Conservation (phyloP, 2,329 filamentous ascomycete species). For the Xylariaceae sp. region DNA sequence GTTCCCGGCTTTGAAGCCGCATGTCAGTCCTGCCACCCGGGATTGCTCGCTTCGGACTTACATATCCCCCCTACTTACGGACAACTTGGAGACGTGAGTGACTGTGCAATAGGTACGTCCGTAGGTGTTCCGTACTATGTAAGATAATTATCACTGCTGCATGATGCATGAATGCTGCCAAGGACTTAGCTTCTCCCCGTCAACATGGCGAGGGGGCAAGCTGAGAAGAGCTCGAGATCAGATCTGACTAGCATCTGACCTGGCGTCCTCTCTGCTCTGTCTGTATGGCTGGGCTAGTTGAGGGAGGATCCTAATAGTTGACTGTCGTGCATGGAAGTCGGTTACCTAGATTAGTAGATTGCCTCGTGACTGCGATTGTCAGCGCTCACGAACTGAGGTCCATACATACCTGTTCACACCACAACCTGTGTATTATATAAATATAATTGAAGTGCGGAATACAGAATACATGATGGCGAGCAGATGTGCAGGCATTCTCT, state of each 20-base stretch:
- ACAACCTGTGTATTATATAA: too few species aligned
- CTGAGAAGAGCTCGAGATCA: slow-evolving; percentile 4
- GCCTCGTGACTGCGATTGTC: background rate
- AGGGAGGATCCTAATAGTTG: background rate
- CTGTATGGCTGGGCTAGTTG: background rate
- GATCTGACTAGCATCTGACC: slow-evolving; percentile 3
- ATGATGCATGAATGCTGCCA: slow-evolving; percentile 3
- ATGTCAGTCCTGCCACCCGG: slow-evolving; percentile 4
- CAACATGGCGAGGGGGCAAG: background rate
- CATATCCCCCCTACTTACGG: background rate
- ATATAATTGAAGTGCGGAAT: too few species aligned
- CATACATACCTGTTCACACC: background rate
- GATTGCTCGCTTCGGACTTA: slow-evolving; percentile 4
- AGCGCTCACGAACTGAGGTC: background rate
- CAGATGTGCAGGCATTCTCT: too few species aligned
- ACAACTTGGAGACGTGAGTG: background rate
- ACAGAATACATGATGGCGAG: too few species aligned
- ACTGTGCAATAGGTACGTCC: background rate
- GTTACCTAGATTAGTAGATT: background rate
- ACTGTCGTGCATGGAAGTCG: background rate
- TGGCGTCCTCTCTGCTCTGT: background rate
- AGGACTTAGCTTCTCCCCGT: background rate
- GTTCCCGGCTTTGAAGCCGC: slow-evolving; percentile 1
- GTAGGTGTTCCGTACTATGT: background rate
- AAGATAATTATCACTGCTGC: background rate